Base-by-base conservation (phyloP, 805 yeast genomes). In the Ogataea corticis region DNA sequence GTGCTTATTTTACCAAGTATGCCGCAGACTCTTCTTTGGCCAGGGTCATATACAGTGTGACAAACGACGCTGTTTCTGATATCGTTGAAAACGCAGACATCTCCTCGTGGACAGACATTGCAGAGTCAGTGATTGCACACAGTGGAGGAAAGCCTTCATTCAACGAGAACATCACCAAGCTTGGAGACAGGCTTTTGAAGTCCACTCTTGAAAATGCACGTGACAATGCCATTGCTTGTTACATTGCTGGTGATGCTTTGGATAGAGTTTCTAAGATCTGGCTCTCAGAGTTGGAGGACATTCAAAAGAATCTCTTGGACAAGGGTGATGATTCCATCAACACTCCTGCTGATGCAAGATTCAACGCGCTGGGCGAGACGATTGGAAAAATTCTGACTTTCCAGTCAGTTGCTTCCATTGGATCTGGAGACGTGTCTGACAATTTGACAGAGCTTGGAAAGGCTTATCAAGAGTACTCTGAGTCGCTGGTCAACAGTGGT, bases 351-450 rank as follows among this genome's bases (percentile, higher is more conserved):
- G 94, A 85, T 52, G 96, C 96, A 17, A 89, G 89, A 58, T 82
- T 85, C 55, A 85, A 80, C 55, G 85, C 96, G 7, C 72, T 92
- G 62, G 83, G 85, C 42, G 84, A 80, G 58, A 85, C 90, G 61
- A 85, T 88, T 42, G 96, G 87, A 63, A 91, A 91, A 66, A 77
- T 91, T 50, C 79, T 89, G 30, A 84, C 87, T 19, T 90, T 82
- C 64, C 76, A 85, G 57, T 72, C 84, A 23, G 71, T 38, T 30
- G 34, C 76, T 33, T 61, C 76, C 29, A 30, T 34, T 4, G 68
- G 72, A 2, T 62, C 62, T 13, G 57, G 71, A 31, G 54, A 71
- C 1, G 56, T 70, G 2, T 71, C 76, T 10, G 71, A 76, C 15
- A 70, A 76, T 12, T 66, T 78, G 35, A 77, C 70, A 33, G 72